Conservation (phyloP, 1,139 yeast species). For the Suhomyces wounanorum region DNA sequence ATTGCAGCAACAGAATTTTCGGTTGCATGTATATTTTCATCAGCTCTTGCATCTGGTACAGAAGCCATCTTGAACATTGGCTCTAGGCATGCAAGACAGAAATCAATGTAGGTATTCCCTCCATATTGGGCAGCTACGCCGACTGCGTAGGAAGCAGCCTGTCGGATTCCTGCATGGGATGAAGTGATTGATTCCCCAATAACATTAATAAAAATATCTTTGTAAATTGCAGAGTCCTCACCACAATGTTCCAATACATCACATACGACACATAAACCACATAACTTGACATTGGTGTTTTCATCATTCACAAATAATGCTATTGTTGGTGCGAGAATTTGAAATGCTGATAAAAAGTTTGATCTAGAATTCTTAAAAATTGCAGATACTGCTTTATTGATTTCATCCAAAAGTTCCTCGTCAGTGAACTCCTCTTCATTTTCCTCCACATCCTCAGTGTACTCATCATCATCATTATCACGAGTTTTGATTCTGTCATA, state of each 20-base stretch:
- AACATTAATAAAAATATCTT: slow-evolving; percentile 62
- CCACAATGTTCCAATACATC: slow-evolving; percentile 84
- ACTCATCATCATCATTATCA: slow-evolving; percentile 71
- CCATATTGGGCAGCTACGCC: slow-evolving; percentile 87
- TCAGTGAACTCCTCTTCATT: slow-evolving; percentile 87
- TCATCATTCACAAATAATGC: slow-evolving; percentile 62
- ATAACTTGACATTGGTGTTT: slow-evolving; percentile 66
- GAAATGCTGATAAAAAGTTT: slow-evolving; percentile 67
- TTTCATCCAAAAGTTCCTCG: slow-evolving; percentile 84
- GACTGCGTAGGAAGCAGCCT: slow-evolving; percentile 81
- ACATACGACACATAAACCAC: slow-evolving; percentile 79
- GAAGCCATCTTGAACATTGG: slow-evolving; percentile 73
- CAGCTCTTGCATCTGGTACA: slow-evolving; percentile 83
- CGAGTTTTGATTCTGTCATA: slow-evolving; percentile 72
- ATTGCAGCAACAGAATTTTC: slow-evolving; percentile 84
- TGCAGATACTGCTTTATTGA: slow-evolving; percentile 74
- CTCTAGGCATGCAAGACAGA: slow-evolving; percentile 68
- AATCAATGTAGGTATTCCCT: slow-evolving; percentile 61
- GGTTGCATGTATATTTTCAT: slow-evolving; percentile 82
- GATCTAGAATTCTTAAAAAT: slow-evolving; percentile 66
- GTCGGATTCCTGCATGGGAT: slow-evolving; percentile 76
- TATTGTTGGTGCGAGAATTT: slow-evolving; percentile 55
- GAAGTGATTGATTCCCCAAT: slow-evolving; percentile 66
- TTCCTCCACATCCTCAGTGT: slow-evolving; percentile 72
- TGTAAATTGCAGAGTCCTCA: slow-evolving; percentile 60